These are phyloP conservation scores for Heracleum sosnowskyi DNA, from an alignment of 129 eudicot species.

Conservation along the genomic window DNA sequence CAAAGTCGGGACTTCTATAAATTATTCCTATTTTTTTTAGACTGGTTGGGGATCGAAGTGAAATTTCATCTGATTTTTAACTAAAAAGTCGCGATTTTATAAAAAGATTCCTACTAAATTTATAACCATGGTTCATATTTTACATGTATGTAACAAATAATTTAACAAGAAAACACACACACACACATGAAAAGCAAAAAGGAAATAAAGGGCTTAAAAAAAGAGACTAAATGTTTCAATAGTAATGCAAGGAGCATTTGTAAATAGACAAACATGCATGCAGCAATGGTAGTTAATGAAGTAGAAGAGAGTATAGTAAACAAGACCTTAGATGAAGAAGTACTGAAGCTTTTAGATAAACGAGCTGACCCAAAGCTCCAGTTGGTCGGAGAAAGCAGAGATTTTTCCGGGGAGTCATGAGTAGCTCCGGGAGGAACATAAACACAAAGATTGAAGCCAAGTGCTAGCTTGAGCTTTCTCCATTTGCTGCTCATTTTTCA, in stretches of 20 bases:
- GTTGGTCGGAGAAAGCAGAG: constrained; percentile 32
- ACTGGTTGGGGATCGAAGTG: too few species aligned
- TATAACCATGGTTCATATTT: not conserved
- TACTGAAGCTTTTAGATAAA: not conserved
- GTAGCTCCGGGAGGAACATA: constrained; percentile 35
- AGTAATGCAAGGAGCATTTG: not conserved
- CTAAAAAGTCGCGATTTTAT: too few species aligned
- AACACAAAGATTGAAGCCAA: constrained; percentile 68
- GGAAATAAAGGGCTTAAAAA: not conserved
- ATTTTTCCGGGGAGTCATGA: constrained; percentile 30
- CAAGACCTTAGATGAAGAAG: not conserved
- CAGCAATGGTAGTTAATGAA: not conserved
- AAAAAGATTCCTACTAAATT: too few species aligned
- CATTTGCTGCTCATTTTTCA: constrained; percentile 67
- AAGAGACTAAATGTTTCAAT: not conserved
- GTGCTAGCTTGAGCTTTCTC: constrained; percentile 66
- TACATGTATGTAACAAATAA: not conserved
- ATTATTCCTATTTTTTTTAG: too few species aligned
- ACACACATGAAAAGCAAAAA: not conserved
- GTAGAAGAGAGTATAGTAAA: not conserved
- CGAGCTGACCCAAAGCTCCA: constrained; percentile 15
- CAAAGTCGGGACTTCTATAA: too few species aligned
- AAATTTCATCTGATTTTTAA: too few species aligned
- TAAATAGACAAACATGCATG: not conserved
- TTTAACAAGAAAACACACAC: not conserved